These are phyloP conservation scores for Tetrahymena borealis DNA, from an alignment of 73 alveolate species.

Conservation along the genomic window DNA sequence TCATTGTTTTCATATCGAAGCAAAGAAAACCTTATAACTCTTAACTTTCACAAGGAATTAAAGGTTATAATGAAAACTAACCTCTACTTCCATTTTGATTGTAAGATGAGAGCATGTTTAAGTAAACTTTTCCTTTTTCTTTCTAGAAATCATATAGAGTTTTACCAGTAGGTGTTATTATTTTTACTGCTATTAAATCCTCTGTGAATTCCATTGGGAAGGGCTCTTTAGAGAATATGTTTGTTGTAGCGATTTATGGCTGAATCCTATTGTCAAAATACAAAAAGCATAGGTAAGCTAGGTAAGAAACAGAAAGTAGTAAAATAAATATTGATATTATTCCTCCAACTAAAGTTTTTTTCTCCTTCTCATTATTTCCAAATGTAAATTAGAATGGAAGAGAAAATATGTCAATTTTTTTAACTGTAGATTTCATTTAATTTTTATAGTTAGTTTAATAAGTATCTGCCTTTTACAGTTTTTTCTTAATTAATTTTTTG, in stretches of 20 bases:
- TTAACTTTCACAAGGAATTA: not conserved
- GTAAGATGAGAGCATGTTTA: not conserved
- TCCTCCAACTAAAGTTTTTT: not conserved
- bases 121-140: not conserved
- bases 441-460: not conserved
- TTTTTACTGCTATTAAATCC: not conserved
- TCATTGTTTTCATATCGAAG: not conserved
- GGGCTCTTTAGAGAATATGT: not conserved
- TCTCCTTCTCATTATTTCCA: not conserved
- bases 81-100: not conserved
- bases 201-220: not conserved
- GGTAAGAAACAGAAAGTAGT: not conserved
- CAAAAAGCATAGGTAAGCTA: not conserved
- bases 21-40: not conserved
- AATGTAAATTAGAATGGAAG: not conserved
- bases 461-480: not conserved
- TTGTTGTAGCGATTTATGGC: not conserved
- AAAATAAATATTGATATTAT: not conserved
- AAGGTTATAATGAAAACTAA: not conserved
- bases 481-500: too few relatives aligned
- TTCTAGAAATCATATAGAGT: not conserved
- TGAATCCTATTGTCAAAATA: not conserved
- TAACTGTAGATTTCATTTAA: not conserved
- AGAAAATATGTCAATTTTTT: not conserved
- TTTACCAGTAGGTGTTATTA: not conserved